phyloP scores from a whole-genome alignment of 495 filamentous ascomycete species.

The Talaromyces adpressus region DNA sequence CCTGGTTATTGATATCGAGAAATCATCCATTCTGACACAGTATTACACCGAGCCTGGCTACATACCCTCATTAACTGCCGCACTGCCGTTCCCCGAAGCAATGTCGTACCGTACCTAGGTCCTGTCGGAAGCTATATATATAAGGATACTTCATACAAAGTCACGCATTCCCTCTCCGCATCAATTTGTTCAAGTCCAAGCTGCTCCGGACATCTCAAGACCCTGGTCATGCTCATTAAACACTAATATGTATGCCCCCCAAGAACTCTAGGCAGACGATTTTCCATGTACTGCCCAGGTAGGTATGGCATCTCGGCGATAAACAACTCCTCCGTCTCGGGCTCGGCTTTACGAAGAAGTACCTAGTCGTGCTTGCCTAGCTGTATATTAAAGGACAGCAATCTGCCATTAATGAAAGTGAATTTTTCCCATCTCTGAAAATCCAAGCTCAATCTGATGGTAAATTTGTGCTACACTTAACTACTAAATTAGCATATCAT shows the following conservation, averaged over 20 bases:
- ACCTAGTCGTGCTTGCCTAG: neutral
- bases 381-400: neutral
- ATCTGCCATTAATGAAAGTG: neutral
- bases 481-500: conserved; percentile 14
- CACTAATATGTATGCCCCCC: neutral
- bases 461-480: neutral
- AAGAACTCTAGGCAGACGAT: neutral
- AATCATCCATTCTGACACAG: neutral
- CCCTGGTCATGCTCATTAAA: neutral
- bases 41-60: neutral
- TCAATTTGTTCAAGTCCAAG: neutral
- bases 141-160: neutral
- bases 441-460: neutral
- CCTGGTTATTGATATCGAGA: neutral
- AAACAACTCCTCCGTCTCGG: neutral
- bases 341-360: neutral
- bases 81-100: neutral
- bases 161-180: neutral
- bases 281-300: neutral
- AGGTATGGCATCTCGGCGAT: neutral
- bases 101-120: no score
- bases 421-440: neutral
- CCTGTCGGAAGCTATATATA: neutral
- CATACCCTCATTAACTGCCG: neutral
- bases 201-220: neutral